Evolutionary conservation across 129 eudicot genomes (phyloP).

Genomic region (Ambrosia artemisiifolia): DNA sequence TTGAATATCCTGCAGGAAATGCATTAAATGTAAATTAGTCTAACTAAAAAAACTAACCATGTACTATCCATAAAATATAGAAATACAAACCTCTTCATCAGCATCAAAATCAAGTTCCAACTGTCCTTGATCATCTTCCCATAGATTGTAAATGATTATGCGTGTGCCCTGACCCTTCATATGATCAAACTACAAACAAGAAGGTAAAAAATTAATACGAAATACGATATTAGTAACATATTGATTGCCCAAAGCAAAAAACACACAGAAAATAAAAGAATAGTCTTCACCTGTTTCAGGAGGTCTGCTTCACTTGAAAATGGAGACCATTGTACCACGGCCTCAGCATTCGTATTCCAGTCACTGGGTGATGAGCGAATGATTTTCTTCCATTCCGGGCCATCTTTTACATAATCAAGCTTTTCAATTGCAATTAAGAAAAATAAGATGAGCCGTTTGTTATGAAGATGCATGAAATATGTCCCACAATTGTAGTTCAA

Average conservation of each 20-base stretch:
- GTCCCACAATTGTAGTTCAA: not conserved
- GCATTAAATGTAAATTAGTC: constrained; percentile 2
- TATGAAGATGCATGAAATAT: constrained; percentile 1
- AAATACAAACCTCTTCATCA: constrained; percentile 54
- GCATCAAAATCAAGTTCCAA: constrained; percentile 89
- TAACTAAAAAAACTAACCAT: constrained; percentile 14
- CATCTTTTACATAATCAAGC: constrained; percentile 73
- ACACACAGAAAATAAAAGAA: not conserved
- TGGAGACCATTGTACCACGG: constrained; percentile 90
- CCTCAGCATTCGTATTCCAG: constrained; percentile 65
- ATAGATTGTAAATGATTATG: constrained; percentile 78
- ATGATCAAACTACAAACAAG: constrained; percentile 54
- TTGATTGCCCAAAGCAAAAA: not conserved
- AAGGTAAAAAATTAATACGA: constrained; percentile 15
- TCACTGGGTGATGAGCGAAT: constrained; percentile 62
- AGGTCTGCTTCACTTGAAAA: constrained; percentile 84
- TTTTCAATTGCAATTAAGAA: constrained; percentile 24
- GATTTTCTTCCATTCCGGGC: constrained; percentile 53
- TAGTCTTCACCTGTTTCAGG: constrained; percentile 52
- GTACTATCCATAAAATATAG: not conserved
- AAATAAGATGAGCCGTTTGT: constrained; percentile 9
- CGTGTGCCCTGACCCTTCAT: constrained; percentile 87
- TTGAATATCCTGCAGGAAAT: constrained; percentile 72
- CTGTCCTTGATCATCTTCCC: constrained; percentile 98
- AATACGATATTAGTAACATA: not conserved